These are phyloP conservation scores for Seminavis robusta DNA, from an alignment of 108 stramenopile genomes.

Conservation along the genomic window DNA sequence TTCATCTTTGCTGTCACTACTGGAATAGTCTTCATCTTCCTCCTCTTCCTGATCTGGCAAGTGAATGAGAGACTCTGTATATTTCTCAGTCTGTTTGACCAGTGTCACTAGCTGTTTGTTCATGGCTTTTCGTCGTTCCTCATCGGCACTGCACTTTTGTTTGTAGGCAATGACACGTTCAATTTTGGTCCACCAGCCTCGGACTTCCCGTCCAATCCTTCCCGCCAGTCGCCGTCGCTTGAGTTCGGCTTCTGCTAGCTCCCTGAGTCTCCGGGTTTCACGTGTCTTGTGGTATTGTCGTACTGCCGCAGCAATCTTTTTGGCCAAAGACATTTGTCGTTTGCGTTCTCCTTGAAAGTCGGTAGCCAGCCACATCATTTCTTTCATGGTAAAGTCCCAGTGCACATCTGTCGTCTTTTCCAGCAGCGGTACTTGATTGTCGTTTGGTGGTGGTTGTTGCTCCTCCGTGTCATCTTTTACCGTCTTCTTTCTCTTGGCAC, in stretches of 20 bases:
- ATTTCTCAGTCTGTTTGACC: conserved; percentile 82
- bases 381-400: conserved; percentile 81
- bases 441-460: neutral
- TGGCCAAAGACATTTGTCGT: conserved; percentile 57
- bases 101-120: conserved; percentile 78
- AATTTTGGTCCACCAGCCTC: conserved; percentile 76
- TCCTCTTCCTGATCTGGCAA: too few species aligned
- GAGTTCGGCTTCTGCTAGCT: conserved; percentile 49
- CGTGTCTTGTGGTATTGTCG: conserved; percentile 41
- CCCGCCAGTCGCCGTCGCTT: conserved; percentile 50
- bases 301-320: conserved; percentile 44
- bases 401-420: conserved; percentile 59
- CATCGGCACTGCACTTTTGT: conserved; percentile 66
- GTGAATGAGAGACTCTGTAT: conserved; percentile 35
- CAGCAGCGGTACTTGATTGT: neutral
- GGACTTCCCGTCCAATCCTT: conserved; percentile 33
- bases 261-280: conserved; percentile 29
- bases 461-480: neutral
- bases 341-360: conserved; percentile 83
- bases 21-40: conserved; percentile 9
- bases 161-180: conserved; percentile 80
- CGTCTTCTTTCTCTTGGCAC: too few species aligned
- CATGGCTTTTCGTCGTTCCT: conserved; percentile 68
- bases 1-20: neutral
- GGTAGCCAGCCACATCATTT: conserved; percentile 63